Evolutionary conservation across 345 rosid species (phyloP), one percentile per base, ranked within the genome.

Genomic region (Populus deltoides): DNA sequence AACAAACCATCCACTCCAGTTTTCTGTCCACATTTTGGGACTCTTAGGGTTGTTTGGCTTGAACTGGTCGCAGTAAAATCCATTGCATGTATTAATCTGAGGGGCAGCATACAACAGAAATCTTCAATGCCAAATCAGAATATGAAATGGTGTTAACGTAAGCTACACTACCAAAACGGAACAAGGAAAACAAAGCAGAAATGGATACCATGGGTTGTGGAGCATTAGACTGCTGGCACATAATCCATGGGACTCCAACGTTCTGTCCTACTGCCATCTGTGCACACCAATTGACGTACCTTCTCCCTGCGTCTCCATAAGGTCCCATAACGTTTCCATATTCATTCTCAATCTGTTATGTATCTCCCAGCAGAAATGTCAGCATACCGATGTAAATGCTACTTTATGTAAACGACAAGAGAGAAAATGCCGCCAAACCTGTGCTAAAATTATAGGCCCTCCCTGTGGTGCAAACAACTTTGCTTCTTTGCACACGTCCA

Each of bases 201-300:
- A 25, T 27, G 11, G 5, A 51, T 63, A 85, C 88, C 80, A 87
- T 84, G 7, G 92, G 90, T 20, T 67, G 18, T n/a, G 98, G 97
- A 49, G 93, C 94, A n/a, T 88, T 76, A 0, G 61, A 71, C 68
- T 93, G 88, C 74, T 92, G 91, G 81, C 98, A 92, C 95, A 90
- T 90, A 17, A 93, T 84, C 98, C 95, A 92, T 45, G 98, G 98
- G 43, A 93, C 89, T 7, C 92, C 94, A 8, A 88, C 83, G 62
- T 88, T 47, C 8, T 79, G 86, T 3, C 88, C 84, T 57, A 71
- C 77, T 5, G 97, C 98, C 94, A 92, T 86, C 17, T 85, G 74
- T 1, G 93, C 90, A 55, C 90, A 90, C 98, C 97, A 93, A 4
- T 90, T 79, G 1, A 90, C 0, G 70, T 93, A 92, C 8, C 81